Evolutionary conservation across 352 stramenopile species (phyloP).

Genomic region (Phytophthora podocarpi): DNA sequence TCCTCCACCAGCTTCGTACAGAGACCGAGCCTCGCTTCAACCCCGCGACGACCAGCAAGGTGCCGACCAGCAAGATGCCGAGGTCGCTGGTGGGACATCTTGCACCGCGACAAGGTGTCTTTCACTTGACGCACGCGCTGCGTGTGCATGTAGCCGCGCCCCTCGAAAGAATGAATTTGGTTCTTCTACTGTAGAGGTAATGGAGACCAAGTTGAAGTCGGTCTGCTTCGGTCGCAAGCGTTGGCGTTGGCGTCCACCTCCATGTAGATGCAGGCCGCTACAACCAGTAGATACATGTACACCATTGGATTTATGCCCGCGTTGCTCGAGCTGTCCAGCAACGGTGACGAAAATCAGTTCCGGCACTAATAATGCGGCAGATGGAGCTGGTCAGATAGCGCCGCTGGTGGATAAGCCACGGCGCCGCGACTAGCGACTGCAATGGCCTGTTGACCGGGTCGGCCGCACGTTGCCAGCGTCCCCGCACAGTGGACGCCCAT

Average conservation of each 20-base stretch:
- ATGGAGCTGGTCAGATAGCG: not conserved
- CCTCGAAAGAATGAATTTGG: too few relatives aligned
- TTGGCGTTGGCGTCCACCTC: too few relatives aligned
- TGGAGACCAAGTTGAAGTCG: too few relatives aligned
- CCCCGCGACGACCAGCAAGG: constrained; percentile 5
- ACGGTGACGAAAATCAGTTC: not conserved
- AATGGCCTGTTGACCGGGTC: constrained; percentile 27
- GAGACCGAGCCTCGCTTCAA: constrained; percentile 16
- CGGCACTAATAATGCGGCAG: too few relatives aligned
- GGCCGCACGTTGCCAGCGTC: too few relatives aligned
- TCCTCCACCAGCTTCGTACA: constrained; percentile 5
- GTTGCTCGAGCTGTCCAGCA: not conserved
- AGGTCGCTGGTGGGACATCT: too few relatives aligned
- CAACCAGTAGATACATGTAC: too few relatives aligned
- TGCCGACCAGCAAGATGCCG: constrained; percentile 3
- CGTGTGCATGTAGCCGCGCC: too few relatives aligned
- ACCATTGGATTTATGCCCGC: not conserved
- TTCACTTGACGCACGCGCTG: constrained; percentile 2
- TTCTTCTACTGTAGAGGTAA: too few relatives aligned
- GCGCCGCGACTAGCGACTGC: constrained; percentile 3
- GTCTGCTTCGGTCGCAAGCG: too few relatives aligned
- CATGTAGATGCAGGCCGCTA: too few relatives aligned
- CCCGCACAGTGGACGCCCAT: constrained; percentile 1
- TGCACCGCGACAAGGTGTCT: too few relatives aligned
- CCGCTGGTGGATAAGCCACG: not conserved